Conservation (phyloP, 306 rosid species). For the Corylus avellana region DNA sequence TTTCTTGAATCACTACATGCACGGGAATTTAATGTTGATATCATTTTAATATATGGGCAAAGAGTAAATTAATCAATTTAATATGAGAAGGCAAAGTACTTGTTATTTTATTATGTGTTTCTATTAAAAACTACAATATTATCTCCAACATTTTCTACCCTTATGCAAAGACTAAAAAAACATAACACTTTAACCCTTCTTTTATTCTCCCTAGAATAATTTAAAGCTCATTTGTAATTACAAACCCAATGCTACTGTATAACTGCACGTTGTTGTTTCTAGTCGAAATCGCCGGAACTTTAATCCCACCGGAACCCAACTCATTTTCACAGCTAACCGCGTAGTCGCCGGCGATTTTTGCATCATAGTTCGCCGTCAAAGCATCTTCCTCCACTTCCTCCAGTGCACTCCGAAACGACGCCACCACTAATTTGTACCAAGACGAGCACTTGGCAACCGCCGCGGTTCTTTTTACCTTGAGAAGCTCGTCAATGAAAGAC, state of each 20-base stretch:
- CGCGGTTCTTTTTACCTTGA: neutral
- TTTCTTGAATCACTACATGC: too few relatives aligned
- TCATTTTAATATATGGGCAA: too few relatives aligned
- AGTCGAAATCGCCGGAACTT: neutral
- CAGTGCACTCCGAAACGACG: conserved; percentile 1
- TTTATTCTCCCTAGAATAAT: neutral
- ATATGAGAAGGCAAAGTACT: too few relatives aligned
- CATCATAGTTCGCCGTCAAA: conserved; percentile 17
- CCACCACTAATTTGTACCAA: neutral
- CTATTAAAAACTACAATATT: too few relatives aligned
- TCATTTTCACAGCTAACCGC: conserved; percentile 7
- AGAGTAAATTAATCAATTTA: too few relatives aligned
- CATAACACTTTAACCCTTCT: too few relatives aligned
- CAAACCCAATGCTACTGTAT: conserved; percentile 4
- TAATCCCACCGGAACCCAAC: neutral
- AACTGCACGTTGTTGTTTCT: conserved; percentile 7
- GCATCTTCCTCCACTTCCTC: conserved; percentile 9
- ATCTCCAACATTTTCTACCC: too few relatives aligned
- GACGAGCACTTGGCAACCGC: conserved; percentile 11
- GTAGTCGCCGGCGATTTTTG: neutral
- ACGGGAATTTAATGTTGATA: too few relatives aligned
- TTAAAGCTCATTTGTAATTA: conserved; percentile 1
- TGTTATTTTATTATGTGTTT: too few relatives aligned
- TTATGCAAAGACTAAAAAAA: too few relatives aligned
- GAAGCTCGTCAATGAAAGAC: neutral